These are phyloP conservation scores for Coemansia sp. DNA, from an alignment of 192 early-diverging fungal genomes.

Conservation along the genomic window DNA sequence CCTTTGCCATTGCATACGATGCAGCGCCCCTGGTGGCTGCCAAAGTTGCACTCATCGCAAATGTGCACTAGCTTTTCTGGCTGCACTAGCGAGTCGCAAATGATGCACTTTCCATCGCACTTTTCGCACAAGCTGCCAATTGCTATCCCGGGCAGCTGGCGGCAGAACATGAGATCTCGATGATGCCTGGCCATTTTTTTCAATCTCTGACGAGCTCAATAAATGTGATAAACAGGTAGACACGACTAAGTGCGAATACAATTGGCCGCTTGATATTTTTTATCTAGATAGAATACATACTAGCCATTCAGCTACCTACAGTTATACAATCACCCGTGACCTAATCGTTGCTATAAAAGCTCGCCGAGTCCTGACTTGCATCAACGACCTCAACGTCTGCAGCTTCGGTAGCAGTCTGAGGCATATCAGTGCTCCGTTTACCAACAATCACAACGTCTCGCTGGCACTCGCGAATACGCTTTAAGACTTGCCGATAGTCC, in stretches of 20 bases:
- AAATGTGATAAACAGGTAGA: too few relatives aligned
- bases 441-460: conserved; percentile 23
- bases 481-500: conserved; percentile 35
- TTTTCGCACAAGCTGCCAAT: conserved; percentile 52
- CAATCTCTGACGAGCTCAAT: neutral
- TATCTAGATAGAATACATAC: neutral
- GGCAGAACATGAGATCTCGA: conserved; percentile 92
- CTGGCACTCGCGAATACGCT: conserved; percentile 23
- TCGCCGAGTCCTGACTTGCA: conserved; percentile 17
- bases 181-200: conserved; percentile 74
- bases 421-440: conserved; percentile 15
- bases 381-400: conserved; percentile 27
- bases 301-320: neutral
- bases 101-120: conserved; percentile 88
- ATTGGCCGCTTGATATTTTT: neutral
- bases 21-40: conserved; percentile 84
- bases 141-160: conserved; percentile 88
- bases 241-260: neutral
- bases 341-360: conserved; percentile 25
- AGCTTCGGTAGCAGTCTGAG: neutral
- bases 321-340: neutral
- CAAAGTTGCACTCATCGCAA: conserved; percentile 97
- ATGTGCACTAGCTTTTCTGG: conserved; percentile 87
- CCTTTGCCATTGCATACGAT: conserved; percentile 87
- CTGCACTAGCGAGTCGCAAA: conserved; percentile 94